These are phyloP conservation scores for Coniochaeta sp. DNA, from an alignment of 2,329 filamentous ascomycete genomes.

Conservation along the genomic window DNA sequence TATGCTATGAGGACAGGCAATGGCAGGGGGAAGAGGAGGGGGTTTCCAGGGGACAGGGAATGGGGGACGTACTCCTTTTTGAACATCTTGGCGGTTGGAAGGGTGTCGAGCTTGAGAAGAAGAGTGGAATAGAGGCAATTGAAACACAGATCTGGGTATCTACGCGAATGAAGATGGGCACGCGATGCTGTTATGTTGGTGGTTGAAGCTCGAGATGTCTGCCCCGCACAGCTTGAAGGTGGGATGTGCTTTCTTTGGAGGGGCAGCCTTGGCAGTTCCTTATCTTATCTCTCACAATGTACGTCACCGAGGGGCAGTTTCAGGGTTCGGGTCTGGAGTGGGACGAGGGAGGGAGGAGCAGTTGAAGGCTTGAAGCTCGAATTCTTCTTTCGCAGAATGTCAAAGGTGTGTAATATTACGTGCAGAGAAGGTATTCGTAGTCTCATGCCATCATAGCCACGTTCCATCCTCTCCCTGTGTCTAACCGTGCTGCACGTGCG, in stretches of 20 bases:
- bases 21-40: neutral
- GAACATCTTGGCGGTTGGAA: constrained; percentile 58
- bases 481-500: constrained; percentile 47
- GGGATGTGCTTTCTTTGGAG: constrained; percentile 9
- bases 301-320: constrained; percentile 9
- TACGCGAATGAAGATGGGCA: neutral
- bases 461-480: no score
- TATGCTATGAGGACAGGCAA: no score
- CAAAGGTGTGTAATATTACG: neutral
- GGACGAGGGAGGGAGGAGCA: neutral
- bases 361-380: neutral
- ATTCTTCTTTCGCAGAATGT: neutral
- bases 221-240: constrained; percentile 1
- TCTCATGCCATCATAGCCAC: neutral
- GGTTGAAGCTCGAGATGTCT: neutral
- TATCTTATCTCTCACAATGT: constrained; percentile 1
- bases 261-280: constrained; percentile 6
- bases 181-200: neutral
- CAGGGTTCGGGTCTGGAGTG: neutral
- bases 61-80: constrained; percentile 70
- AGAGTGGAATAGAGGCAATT: neutral
- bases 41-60: neutral
- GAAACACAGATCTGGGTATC: neutral
- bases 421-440: neutral
- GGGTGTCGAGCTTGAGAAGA: neutral